Base-by-base conservation (phyloP, 805 yeast genomes). In the Metschnikowia gruessii region DNA sequence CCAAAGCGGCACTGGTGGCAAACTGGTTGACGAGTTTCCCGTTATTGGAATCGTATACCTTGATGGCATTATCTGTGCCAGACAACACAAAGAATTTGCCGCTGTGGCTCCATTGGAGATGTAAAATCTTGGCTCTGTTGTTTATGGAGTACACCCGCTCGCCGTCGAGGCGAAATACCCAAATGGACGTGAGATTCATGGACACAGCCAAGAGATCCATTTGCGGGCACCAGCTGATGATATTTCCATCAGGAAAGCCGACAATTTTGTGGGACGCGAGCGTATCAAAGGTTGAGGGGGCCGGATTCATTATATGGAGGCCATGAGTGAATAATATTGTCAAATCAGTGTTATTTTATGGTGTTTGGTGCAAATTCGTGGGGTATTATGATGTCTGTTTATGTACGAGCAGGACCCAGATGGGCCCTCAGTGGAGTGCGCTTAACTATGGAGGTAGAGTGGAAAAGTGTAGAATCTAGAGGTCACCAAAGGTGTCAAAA, bases 121-220 rank as follows among this genome's bases (percentile, higher is more conserved):
- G 61, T 3, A 61, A 46, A 24, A 71, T 70, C 13, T 57, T 58
- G 9, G 68, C 61, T 42, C 62, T 61, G 42, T 70, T 63, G 38
- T 69, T 67, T 22, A 75, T 63, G 13, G 79, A 70, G 70, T 80
- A 80, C 4, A 80, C 77, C 17, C 77, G 54, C 49, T 75, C 77
- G 1, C 83, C 84, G 48, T 74, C 76, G 35, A 74, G 61, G 40
- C 87, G 72, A 52, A 75, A 79, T 9, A 82, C 72, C 68, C 79
- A 70, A 4, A 72, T 55, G 3, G 77, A 81, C 60, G 46, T 68
- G 48, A 56, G 65, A 56, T 46, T 83, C 85, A 62, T 77, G 9
- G 80, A 68, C 2, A 81, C 58, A 6, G 81, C 76, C 29, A 83
- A 51, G 28, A 80, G 67, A 51, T 77, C 77, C 71, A 80, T 74